Base-by-base conservation (phyloP, 169 alveolate species). In the Blepharisma undulans region DNA sequence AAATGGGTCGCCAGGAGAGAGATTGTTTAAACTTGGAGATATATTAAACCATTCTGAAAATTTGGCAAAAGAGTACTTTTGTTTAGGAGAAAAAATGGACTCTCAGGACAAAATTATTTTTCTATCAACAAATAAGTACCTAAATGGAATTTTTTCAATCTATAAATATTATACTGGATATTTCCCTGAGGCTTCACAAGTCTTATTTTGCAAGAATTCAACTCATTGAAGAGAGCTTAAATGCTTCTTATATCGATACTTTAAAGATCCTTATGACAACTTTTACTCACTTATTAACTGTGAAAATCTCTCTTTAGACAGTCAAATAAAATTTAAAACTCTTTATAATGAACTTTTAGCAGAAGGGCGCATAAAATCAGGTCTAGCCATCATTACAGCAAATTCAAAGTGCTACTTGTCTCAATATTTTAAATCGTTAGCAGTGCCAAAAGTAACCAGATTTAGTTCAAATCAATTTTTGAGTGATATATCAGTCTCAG, bases 121-220 rank as follows among this genome's bases (percentile, higher is more conserved):
- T 22, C 72, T 48, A 0, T 10, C 8, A 16, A 32, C 27, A 7
- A 48, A 0, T 1, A 22, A 82, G 16, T 19, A 32, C 7, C 27
- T 82, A 19, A 59, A 82, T 4, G 74, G 78, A 0, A 32, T 82
- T 22, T 22, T 82, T 82, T 34, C 89, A 16, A 36, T 82, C 27
- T 82, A 82, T 30, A 21, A 25, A 36, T 22, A 36, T n/a, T 32
- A 72, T 22, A 8, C 8, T 0, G 22, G 48, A 21, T n/a, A 4
- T 60, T 82, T 82, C 18, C 89, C 89, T 12, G 18, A 22, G 5
- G 33, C 76, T 32, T 22, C 22, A 25, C 89, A 82, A 82, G 12
- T 82, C 18, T 30, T 82, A 22, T 82, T 82, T 74, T 82, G 89
- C 89, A 82, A 32, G 18, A 82, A 30, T 3, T 19, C 33, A 10